Evolutionary conservation across 176 grass and related monocot genomes (phyloP).

Genomic region (Lolium multiflorum): DNA sequence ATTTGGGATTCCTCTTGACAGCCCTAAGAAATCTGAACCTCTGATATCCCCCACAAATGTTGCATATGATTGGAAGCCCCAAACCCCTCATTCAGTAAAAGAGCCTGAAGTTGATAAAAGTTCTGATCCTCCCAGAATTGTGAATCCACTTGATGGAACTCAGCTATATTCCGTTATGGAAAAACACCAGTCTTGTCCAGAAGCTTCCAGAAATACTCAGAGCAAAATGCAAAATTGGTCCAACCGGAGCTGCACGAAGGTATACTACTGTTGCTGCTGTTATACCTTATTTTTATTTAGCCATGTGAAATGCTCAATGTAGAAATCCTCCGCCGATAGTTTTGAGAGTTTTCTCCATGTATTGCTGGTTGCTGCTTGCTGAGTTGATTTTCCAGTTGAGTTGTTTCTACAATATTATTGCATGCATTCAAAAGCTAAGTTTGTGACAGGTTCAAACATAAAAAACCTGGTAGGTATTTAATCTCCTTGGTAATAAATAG

Average conservation of each 20-base stretch:
- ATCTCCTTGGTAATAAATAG: slow-evolving; percentile 28
- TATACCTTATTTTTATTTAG: slow-evolving; percentile 39
- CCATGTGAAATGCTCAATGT: slow-evolving; percentile 12
- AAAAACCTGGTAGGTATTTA: slow-evolving; percentile 26
- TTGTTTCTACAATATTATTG: background rate
- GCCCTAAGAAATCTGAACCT: slow-evolving; percentile 41
- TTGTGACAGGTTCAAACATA: slow-evolving; percentile 5
- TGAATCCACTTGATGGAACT: slow-evolving; percentile 48
- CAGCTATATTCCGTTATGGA: slow-evolving; percentile 35
- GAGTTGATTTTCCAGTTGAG: background rate
- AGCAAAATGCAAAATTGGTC: slow-evolving; percentile 64
- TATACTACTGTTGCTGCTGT: slow-evolving; percentile 38
- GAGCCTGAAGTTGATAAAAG: slow-evolving; percentile 35
- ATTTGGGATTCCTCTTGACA: slow-evolving; percentile 58
- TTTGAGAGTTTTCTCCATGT: slow-evolving; percentile 5
- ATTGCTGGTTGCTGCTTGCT: background rate
- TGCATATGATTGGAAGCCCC: slow-evolving; percentile 28
- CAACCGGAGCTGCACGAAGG: slow-evolving; percentile 91
- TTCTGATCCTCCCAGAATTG: slow-evolving; percentile 49
- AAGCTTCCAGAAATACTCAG: slow-evolving; percentile 52
- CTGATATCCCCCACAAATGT: slow-evolving; percentile 49
- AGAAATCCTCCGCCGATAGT: background rate
- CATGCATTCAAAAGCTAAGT: slow-evolving; percentile 1
- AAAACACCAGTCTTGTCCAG: slow-evolving; percentile 45
- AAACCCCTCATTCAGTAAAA: slow-evolving; percentile 12